phyloP scores from a whole-genome alignment of 768 basidiomycete genomes.

The Candolleomyces efflorescens region DNA sequence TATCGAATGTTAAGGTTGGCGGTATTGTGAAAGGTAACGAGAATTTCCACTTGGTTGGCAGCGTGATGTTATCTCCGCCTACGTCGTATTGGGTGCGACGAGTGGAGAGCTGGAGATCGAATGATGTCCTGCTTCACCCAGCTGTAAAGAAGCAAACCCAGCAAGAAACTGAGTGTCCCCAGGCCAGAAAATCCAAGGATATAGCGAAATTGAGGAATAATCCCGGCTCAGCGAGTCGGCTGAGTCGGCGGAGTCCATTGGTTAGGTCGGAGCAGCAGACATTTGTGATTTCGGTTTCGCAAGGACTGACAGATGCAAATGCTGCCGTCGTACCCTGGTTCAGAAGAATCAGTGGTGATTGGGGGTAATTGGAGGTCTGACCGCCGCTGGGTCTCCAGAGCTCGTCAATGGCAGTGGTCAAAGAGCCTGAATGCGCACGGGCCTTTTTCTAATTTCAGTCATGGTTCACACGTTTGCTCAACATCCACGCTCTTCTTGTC shows the following conservation, averaged over 20 bases:
- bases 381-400: neutral
- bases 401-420: neutral
- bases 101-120: neutral
- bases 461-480: slow-evolving; percentile 4
- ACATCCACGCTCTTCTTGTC: neutral
- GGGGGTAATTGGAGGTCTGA: neutral
- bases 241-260: slow-evolving; percentile 9
- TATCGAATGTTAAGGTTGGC: too few species aligned
- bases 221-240: neutral
- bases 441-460: slow-evolving; percentile 1
- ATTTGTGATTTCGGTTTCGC: neutral
- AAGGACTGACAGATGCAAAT: slow-evolving; percentile 3
- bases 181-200: neutral
- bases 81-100: too few species aligned
- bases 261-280: slow-evolving; percentile 2
- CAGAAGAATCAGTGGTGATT: neutral
- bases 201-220: neutral
- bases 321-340: slow-evolving; percentile 1
- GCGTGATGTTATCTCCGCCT: too few species aligned
- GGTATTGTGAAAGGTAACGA: too few species aligned
- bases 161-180: neutral
- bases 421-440: slow-evolving; percentile 5
- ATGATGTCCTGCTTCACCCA: neutral
- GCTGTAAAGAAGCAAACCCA: too few species aligned
- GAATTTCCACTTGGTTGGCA: too few species aligned